Evolutionary conservation across 164 flowering plant species (phyloP).

Genomic region (Chimonanthus praecox): DNA sequence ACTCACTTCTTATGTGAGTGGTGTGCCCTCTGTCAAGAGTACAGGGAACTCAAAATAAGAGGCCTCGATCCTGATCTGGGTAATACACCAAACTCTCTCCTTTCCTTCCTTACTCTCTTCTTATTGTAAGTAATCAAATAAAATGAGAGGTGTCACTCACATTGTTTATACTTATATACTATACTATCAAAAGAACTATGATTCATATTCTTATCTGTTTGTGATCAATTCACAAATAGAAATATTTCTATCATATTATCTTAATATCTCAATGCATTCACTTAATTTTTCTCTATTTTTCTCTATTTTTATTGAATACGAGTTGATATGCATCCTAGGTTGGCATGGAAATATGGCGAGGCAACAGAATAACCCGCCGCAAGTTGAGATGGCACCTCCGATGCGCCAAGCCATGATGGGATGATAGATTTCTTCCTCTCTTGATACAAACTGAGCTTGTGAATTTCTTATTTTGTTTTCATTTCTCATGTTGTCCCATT

Average conservation of each 20-base stretch:
- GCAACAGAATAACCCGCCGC: slow-evolving; percentile 3
- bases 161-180: background rate
- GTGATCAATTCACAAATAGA: background rate
- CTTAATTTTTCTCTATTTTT: background rate
- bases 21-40: slow-evolving; percentile 42
- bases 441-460: too few relatives aligned
- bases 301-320: background rate
- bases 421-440: background rate
- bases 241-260: too few relatives aligned
- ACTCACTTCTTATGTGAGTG: slow-evolving; percentile 31
- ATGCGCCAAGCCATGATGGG: slow-evolving; percentile 6
- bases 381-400: slow-evolving; percentile 8
- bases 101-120: background rate
- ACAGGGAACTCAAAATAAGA: slow-evolving; percentile 32
- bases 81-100: slow-evolving; percentile 1
- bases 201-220: background rate
- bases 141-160: background rate
- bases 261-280: background rate
- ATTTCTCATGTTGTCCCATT: too few relatives aligned
- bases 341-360: slow-evolving; percentile 11
- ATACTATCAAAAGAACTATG: background rate
- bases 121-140: too few relatives aligned
- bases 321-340: background rate
- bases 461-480: too few relatives aligned
- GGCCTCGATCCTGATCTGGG: slow-evolving; percentile 35